phyloP scores from a whole-genome alignment of 805 yeast species.

The Wickerhamomyces kurtzmanii region DNA sequence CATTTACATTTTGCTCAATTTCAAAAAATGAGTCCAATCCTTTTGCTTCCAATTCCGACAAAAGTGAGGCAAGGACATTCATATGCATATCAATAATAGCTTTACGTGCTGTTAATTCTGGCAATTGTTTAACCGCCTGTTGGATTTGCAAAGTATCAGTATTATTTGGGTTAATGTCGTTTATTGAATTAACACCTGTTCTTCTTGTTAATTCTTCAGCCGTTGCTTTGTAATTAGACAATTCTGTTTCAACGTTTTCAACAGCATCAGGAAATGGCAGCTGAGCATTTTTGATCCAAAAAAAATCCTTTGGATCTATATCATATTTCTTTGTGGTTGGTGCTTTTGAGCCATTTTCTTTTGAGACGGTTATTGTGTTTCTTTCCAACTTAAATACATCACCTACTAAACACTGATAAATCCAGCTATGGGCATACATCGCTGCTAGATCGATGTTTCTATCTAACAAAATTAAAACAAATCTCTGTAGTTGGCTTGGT shows the following conservation, averaged over 20 bases:
- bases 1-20: slow-evolving; percentile 75
- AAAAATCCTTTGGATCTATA: slow-evolving; percentile 86
- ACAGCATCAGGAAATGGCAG: slow-evolving; percentile 99
- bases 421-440: slow-evolving; percentile 97
- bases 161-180: slow-evolving; percentile 56
- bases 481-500: slow-evolving; percentile 36
- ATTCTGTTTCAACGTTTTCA: slow-evolving; percentile 83
- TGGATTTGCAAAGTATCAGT: slow-evolving; percentile 61
- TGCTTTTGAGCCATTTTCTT: slow-evolving; percentile 24
- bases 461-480: slow-evolving; percentile 76
- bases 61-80: slow-evolving; percentile 81
- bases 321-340: slow-evolving; percentile 57
- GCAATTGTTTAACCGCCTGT: slow-evolving; percentile 85
- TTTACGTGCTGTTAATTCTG: slow-evolving; percentile 85
- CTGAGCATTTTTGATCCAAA: slow-evolving; percentile 79
- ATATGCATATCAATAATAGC: slow-evolving; percentile 90
- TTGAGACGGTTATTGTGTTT: slow-evolving; percentile 63
- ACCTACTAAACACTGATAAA: slow-evolving; percentile 91
- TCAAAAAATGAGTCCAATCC: slow-evolving; percentile 87
- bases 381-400: slow-evolving; percentile 80
- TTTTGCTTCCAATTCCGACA: slow-evolving; percentile 78
- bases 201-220: slow-evolving; percentile 78
- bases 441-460: slow-evolving; percentile 85
- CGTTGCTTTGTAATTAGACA: slow-evolving; percentile 73
- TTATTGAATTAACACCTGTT: slow-evolving; percentile 60